Conservation (phyloP, 2,329 filamentous ascomycete species). For the Aaosphaeria pasadenensis region DNA sequence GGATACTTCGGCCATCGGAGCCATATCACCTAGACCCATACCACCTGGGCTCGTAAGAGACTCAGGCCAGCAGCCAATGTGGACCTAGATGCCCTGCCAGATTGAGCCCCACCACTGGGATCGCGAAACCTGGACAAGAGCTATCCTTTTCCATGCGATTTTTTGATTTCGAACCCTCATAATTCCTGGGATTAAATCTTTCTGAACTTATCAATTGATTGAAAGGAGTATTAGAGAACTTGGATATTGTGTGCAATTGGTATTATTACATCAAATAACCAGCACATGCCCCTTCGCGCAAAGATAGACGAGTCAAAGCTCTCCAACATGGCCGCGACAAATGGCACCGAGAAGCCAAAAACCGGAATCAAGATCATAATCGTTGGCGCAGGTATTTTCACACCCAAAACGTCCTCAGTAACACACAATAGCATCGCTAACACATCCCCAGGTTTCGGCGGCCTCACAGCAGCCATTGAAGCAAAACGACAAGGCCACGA, state of each 20-base stretch:
- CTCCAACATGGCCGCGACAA: slow-evolving; percentile 19
- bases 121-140: background rate
- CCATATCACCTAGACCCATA: slow-evolving; percentile 15
- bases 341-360: slow-evolving; percentile 13
- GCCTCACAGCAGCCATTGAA: slow-evolving; percentile 61
- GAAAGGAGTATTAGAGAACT: background rate
- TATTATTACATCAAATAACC: background rate
- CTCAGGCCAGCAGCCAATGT: background rate
- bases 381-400: slow-evolving; percentile 40
- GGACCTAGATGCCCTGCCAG: slow-evolving; percentile 1
- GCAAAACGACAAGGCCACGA: slow-evolving; percentile 60
- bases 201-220: background rate
- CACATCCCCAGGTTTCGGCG: slow-evolving; percentile 53
- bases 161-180: background rate
- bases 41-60: slow-evolving; percentile 8
- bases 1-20: slow-evolving; percentile 9
- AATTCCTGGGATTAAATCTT: slow-evolving; percentile 2
- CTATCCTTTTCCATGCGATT: no score
- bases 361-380: slow-evolving; percentile 56
- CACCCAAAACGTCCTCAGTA: background rate
- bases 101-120: slow-evolving; percentile 13
- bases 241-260: background rate
- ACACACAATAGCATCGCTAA: background rate
- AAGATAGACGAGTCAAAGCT: slow-evolving; percentile 13
- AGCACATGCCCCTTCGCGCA: slow-evolving; percentile 17